Evolutionary conservation across 441 rosid species (phyloP), one percentile per base, ranked within the genome.

Genomic region (Aleurites moluccanus): DNA sequence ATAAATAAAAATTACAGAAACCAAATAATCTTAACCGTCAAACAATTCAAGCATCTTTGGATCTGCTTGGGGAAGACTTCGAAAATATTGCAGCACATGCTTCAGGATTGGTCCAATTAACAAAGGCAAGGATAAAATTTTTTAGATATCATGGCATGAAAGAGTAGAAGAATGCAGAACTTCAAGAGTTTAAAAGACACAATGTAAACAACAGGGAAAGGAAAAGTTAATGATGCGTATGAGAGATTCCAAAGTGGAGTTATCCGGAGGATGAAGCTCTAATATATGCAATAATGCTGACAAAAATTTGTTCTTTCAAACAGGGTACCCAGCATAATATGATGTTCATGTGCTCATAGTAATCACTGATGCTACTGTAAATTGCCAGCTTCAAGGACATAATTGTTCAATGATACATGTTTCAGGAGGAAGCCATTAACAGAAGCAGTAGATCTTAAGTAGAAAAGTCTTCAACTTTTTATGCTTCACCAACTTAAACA

Each of bases 61-160:
- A 74, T 84, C 82, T 47, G 85, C 83, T 74, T 79, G 76, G 62
- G n/a, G 92, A 79, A 67, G 82, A 76, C 78, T 85, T 86, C 84
- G 86, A 86, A 77, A 86, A 75, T 57, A 86, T 82, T 20, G 88
- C 87, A 53, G 82, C 84, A 72, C 89, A 83, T 50, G 86, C 87
- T 83, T 82, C 88, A 69, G 86, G 86, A 76, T 87, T 84, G 77
- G 20, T 75, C 61, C 67, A 71, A 76, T 70, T 42, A 75, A 75
- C 52, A 72, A 15, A 47, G 40, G 27, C 74, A 71, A 56, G 72
- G 57, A 57, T 33, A 25, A 53, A 49, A 62, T 18, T 16, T 62
- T 73, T 57, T 65, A 76, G 55, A 73, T 25, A 21, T 73, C n/a
- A 64, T 30, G 25, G 4, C 50, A 5, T 20, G 21, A 60, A 66